Conservation (phyloP, 768 basidiomycete genomes). For the Austroboletus eburneus region DNA sequence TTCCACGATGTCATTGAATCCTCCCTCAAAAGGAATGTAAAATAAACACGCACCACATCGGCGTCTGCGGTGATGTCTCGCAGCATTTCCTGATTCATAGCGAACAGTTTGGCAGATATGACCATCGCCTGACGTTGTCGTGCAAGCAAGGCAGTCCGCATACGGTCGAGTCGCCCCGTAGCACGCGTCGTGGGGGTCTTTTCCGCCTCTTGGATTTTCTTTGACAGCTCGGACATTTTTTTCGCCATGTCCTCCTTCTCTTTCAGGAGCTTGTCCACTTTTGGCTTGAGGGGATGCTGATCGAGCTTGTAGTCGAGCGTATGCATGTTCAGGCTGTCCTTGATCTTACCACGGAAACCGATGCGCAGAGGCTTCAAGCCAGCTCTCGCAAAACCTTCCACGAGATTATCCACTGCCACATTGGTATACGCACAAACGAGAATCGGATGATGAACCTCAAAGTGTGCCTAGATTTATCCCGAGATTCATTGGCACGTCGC, state of each 20-base stretch:
- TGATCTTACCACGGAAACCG: slow-evolving; percentile 60
- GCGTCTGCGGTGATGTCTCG: slow-evolving; percentile 56
- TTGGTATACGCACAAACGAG: slow-evolving; percentile 95
- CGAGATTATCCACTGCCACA: slow-evolving; percentile 87
- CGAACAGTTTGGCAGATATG: slow-evolving; percentile 44
- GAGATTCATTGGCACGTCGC: background rate
- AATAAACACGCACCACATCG: slow-evolving; percentile 61
- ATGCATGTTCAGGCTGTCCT: slow-evolving; percentile 48
- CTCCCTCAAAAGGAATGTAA: background rate
- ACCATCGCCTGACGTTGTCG: slow-evolving; percentile 31
- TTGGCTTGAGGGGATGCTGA: slow-evolving; percentile 50
- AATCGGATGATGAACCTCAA: slow-evolving; percentile 77
- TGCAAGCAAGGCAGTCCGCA: slow-evolving; percentile 24
- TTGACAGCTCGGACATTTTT: slow-evolving; percentile 23
- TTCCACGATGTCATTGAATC: slow-evolving; percentile 27
- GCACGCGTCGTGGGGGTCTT: slow-evolving; percentile 12
- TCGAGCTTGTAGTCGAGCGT: slow-evolving; percentile 64
- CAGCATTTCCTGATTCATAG: slow-evolving; percentile 59
- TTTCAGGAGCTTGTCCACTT: slow-evolving; percentile 40
- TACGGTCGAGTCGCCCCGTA: slow-evolving; percentile 24
- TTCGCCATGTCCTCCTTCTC: slow-evolving; percentile 32
- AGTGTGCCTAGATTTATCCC: slow-evolving; percentile 51
- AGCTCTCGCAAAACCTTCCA: slow-evolving; percentile 61
- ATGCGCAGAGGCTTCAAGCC: slow-evolving; percentile 75
- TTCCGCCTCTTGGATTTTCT: slow-evolving; percentile 21